Percentiles rank a stretch among this genome's conserved stretches.
phyloP scores from a whole-genome alignment of 768 basidiomycete genomes.

The Naganishia vaughanmartiniae region DNA sequence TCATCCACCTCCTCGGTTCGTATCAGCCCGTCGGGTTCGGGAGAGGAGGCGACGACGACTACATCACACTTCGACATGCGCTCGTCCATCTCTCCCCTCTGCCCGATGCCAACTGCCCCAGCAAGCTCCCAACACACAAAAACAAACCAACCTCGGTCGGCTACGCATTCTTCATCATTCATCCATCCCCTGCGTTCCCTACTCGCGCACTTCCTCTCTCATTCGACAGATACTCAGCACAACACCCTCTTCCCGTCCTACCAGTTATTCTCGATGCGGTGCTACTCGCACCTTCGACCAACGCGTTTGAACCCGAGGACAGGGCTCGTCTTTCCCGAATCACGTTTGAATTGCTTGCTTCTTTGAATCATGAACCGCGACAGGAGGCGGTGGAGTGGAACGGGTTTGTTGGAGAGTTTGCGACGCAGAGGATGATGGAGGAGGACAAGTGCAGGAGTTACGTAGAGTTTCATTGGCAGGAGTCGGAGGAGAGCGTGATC shows the following conservation, averaged over 20 bases:
- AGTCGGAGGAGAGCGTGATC: neutral
- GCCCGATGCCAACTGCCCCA: neutral
- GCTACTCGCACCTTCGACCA: neutral
- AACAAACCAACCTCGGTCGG: neutral
- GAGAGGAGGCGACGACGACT: neutral
- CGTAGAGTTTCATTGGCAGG: conserved; percentile 8
- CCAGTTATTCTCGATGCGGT: neutral
- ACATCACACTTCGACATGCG: conserved; percentile 1
- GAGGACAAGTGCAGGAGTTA: conserved; percentile 1
- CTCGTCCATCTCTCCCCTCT: neutral
- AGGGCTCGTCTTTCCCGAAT: neutral
- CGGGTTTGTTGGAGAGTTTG: neutral
- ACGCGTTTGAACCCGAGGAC: neutral
- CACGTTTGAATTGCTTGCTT: neutral
- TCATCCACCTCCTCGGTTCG: neutral
- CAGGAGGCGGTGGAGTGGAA: neutral
- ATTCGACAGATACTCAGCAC: neutral
- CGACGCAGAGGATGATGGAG: neutral
- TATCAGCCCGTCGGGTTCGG: neutral
- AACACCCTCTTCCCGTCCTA: neutral
- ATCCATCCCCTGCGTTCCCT: neutral
- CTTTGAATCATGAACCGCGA: neutral
- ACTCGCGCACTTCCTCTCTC: neutral
- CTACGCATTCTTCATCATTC: conserved; percentile 16
- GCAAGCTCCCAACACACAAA: neutral